A percentile compares a stretch with the other conserved stretches of the same genome.
Conservation (phyloP, 805 yeast genomes). For the Suhomyces sp. region DNA sequence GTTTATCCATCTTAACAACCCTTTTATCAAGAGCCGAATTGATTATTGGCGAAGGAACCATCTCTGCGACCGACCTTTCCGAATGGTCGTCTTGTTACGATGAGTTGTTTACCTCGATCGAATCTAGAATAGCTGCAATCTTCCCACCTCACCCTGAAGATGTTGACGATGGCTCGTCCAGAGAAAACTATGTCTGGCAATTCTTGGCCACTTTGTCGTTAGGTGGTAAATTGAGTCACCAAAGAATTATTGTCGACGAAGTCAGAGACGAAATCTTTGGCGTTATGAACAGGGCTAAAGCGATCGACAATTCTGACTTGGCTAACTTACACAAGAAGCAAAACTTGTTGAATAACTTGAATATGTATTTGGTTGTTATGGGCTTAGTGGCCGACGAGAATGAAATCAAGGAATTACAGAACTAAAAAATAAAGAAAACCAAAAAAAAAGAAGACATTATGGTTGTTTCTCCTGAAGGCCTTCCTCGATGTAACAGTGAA, state of each 20-base stretch:
- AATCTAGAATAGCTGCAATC: conserved; percentile 69
- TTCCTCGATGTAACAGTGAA: neutral
- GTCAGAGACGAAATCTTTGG: conserved; percentile 91
- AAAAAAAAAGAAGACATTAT: neutral
- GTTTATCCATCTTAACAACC: conserved; percentile 85
- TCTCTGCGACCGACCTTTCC: conserved; percentile 52
- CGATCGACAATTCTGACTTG: conserved; percentile 48
- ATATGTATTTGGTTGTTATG: conserved; percentile 92
- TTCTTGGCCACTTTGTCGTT: conserved; percentile 90
- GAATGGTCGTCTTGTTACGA: conserved; percentile 83
- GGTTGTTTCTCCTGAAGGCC: neutral
- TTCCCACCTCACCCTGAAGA: conserved; percentile 70
- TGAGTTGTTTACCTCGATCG: conserved; percentile 72
- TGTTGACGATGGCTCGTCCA: conserved; percentile 56
- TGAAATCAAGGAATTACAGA: conserved; percentile 72
- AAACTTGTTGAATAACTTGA: conserved; percentile 72
- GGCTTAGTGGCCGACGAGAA: conserved; percentile 90
- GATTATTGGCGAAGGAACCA: conserved; percentile 76
- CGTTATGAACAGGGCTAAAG: conserved; percentile 74
- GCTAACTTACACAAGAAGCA: conserved; percentile 46
- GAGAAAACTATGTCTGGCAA: conserved; percentile 82
- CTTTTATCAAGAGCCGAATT: conserved; percentile 88
- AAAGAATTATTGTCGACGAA: conserved; percentile 90
- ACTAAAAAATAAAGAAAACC: conserved; percentile 8
- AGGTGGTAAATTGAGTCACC: conserved; percentile 87